Conservation (phyloP, 2,329 filamentous ascomycete species). For the Alternaria sp. region DNA sequence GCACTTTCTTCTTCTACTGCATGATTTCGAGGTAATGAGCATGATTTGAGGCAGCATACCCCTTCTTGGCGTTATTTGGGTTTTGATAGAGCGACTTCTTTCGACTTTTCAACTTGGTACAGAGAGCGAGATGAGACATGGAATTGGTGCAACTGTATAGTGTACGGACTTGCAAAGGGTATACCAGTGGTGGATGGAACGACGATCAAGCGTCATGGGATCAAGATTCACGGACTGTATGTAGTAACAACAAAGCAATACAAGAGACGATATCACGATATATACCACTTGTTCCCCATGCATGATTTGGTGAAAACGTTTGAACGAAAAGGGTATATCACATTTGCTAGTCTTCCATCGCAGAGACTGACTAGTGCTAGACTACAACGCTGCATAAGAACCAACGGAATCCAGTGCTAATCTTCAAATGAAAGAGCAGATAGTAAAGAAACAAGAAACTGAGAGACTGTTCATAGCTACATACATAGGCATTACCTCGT, state of each 20-base stretch:
- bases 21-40: neutral
- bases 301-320: neutral
- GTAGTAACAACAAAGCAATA: neutral
- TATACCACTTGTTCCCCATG: neutral
- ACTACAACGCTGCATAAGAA: slow-evolving; percentile 7
- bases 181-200: neutral
- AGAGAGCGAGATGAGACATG: neutral
- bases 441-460: neutral
- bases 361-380: slow-evolving; percentile 1
- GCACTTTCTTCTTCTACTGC: neutral
- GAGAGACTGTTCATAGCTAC: slow-evolving; percentile 13
- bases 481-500: slow-evolving; percentile 16
- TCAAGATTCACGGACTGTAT: neutral
- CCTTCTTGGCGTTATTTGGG: slow-evolving; percentile 1
- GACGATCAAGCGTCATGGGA: neutral
- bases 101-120: neutral
- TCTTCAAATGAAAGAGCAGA: neutral
- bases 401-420: slow-evolving; percentile 5
- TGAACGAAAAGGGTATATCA: slow-evolving; percentile 20
- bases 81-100: slow-evolving; percentile 1
- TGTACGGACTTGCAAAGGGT: neutral
- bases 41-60: slow-evolving; percentile 1
- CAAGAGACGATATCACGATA: neutral
- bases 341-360: slow-evolving; percentile 1
- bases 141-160: neutral